Base-by-base conservation (phyloP, 495 filamentous ascomycete species). In the Glutinoglossum americanum region DNA sequence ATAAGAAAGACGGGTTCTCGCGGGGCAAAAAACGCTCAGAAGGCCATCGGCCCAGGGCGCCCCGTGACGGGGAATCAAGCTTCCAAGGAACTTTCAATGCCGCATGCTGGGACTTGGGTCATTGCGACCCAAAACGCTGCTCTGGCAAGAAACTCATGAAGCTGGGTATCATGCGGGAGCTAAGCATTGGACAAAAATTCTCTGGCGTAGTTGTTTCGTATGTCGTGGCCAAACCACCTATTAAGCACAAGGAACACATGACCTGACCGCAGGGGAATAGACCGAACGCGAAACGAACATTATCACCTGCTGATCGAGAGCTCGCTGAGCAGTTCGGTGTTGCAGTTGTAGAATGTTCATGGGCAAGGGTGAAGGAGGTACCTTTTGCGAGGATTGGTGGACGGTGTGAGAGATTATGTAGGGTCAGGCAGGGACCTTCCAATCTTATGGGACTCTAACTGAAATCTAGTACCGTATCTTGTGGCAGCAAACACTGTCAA, bases 401-500 rank as follows among this genome's bases (percentile, higher is more conserved):
- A n/a, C 89, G 85, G 70, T 90, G 87, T 67, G 90, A 97, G 73
- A 74, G 90, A 59, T 68, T 96, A 45, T 67, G 77, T 80, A 71
- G 25, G 75, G 13, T 10, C 13, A 47, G n/a, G n/a, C n/a, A 33
- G 30, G 47, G 21, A 4, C 23, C 39, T 21, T 7, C 26, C 47
- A 30, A 17, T 57, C 35, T 57, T 61, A 51, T 35, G 37, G 15
- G 11, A 49, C 25, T n/a, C 51, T 51, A 10, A 55, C 39, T 55
- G 44, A 41, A 59, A 27, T 60, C 21, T 58, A 72, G 76, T 98
- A 26, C 92, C 92, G 0, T 98, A 98, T 66, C 80, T 98, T 13
- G 87, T 98, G 55, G 92, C 92, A 19, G 93, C 92, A 47, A 98
- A 98, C 65, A 83, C 84, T 1, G 92, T 95, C 65, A 98, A 98